Evolutionary conservation across 164 flowering plant genomes (phyloP), one percentile per base, ranked within the genome.

Genomic region (Piper longum): DNA sequence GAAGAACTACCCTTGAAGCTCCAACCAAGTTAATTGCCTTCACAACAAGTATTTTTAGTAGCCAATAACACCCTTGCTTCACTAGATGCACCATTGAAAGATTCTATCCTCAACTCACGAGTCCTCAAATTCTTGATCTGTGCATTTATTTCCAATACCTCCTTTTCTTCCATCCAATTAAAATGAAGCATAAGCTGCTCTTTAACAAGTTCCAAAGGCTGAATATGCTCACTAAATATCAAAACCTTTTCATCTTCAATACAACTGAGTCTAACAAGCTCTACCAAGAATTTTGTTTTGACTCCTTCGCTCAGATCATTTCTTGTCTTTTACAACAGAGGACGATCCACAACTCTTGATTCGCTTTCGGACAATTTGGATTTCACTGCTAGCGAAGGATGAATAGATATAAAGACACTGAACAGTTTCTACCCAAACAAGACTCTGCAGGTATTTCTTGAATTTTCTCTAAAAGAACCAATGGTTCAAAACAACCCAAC

Each of bases 1-100:
- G 85, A 14, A 92, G 72, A 18, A 92, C 84, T 5, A 92, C 87
- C 56, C 98, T 77, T 6, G 98, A 92, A 57, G 93, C 98, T 54
- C 98, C 98, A 56, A 82, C 76, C 41, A 92, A 78, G 59, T 64
- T 83, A 39, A 89, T 92, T 92, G 0, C 98, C 98, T 62, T 86
- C 98, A 16, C 69, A 67, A 62, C 97, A 88, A 9, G 89, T 87
- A 68, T 57, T 82, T 26, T 65, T 82, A 11, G 98, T 89, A 43
- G 92, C 98, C 17, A 92, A 83, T 39, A 89, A 63, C 16, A 92
- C 86, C 67, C 62, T 85, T 16, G 71, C 85, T 44, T 73, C 73
- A 56, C 87, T 84, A 1, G n/a, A 13, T 14, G 74, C 77, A 63
- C 85, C 81, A 62, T 92, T 92, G 59, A 89, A 82, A n/a, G 26